A percentile compares a stretch with the other conserved stretches of the same genome.
These are phyloP conservation scores for Flaveria ramosissima DNA, from an alignment of 129 eudicot species.

Conservation along the genomic window DNA sequence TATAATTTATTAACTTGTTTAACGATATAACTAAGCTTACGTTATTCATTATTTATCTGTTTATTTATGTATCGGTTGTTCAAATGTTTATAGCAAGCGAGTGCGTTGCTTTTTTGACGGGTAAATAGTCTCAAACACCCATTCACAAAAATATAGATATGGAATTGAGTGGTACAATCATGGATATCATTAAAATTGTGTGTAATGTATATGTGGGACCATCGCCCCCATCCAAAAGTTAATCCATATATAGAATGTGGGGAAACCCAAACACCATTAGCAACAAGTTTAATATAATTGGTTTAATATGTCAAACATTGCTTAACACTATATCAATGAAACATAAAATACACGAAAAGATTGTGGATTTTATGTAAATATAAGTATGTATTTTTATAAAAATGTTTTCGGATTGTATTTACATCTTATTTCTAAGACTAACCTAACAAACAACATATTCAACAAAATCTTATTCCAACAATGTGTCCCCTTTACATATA, in stretches of 20 bases:
- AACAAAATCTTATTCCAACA: too few relatives aligned
- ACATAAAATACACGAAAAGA: too few relatives aligned
- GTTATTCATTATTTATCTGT: too few relatives aligned
- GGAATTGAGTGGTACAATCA: too few relatives aligned
- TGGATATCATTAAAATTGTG: slow-evolving; percentile 7
- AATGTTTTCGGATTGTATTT: too few relatives aligned
- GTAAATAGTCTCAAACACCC: slow-evolving; percentile 9
- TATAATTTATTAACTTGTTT: background rate
- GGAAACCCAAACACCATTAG: background rate
- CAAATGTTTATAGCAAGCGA: background rate
- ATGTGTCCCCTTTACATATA: too few relatives aligned
- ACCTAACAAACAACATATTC: too few relatives aligned
- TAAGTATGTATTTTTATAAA: too few relatives aligned
- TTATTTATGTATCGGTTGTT: too few relatives aligned
- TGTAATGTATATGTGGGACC: background rate
- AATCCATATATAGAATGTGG: slow-evolving; percentile 9
- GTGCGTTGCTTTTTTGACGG: background rate
- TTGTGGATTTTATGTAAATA: too few relatives aligned
- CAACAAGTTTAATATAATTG: background rate
- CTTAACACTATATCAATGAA: too few relatives aligned
- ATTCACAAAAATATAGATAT: background rate
- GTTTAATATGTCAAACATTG: background rate
- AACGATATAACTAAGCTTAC: background rate
- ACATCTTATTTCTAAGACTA: too few relatives aligned
- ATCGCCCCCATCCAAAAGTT: slow-evolving; percentile 5